phyloP scores from a whole-genome alignment of 768 basidiomycete species.

The Jaapia argillacea region DNA sequence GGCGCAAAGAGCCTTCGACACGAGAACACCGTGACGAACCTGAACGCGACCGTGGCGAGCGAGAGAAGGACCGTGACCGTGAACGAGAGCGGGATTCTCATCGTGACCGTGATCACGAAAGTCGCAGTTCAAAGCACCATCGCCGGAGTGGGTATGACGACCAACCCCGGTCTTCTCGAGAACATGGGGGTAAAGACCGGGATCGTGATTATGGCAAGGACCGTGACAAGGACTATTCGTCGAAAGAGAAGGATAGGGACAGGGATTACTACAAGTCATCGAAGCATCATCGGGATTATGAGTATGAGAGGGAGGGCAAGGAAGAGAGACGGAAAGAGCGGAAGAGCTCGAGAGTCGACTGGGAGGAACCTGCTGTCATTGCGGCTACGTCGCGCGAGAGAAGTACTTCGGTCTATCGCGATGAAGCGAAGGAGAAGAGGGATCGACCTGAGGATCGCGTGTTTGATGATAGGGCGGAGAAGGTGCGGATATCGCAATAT shows the following conservation, averaged over 20 bases:
- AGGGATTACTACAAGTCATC: conserved; percentile 27
- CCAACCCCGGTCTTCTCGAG: conserved; percentile 30
- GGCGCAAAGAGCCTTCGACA: conserved; percentile 63
- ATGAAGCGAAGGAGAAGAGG: conserved; percentile 22
- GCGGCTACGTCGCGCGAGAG: conserved; percentile 50
- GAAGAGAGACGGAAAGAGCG: conserved; percentile 38
- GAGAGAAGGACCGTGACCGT: conserved; percentile 21
- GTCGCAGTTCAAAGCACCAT: conserved; percentile 34
- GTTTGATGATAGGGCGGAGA: conserved; percentile 52
- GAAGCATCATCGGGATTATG: conserved; percentile 45
- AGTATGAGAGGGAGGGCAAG: conserved; percentile 20
- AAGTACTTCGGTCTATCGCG: conserved; percentile 30
- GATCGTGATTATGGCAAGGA: conserved; percentile 22
- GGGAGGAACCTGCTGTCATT: conserved; percentile 29
- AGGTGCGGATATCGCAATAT: conserved; percentile 32
- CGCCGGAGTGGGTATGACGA: conserved; percentile 39
- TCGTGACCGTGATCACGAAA: conserved; percentile 23
- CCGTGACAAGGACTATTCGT: conserved; percentile 20
- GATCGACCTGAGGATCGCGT: conserved; percentile 18
- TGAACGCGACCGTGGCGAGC: conserved; percentile 16
- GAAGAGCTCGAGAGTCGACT: conserved; percentile 27
- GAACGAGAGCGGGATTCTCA: conserved; percentile 26
- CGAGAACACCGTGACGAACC: conserved; percentile 23
- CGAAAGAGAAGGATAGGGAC: conserved; percentile 21
- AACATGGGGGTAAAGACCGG: conserved; percentile 15